These are phyloP conservation scores for Aspergillus kassunensis DNA, from an alignment of 495 filamentous ascomycete species.

Conservation along the genomic window DNA sequence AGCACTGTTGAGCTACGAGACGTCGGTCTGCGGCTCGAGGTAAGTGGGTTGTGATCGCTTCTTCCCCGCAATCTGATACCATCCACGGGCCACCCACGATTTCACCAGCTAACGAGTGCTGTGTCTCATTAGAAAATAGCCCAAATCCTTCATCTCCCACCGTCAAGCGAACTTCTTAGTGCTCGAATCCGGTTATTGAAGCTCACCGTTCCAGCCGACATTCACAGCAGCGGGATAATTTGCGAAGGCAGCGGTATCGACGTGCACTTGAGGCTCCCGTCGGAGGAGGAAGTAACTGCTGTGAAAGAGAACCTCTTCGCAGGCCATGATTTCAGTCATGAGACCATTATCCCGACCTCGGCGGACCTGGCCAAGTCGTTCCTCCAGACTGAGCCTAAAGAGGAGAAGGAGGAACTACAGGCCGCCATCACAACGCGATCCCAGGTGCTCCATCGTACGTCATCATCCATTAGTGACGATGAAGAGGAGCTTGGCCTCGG, in stretches of 20 bases:
- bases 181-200: slow-evolving; percentile 67
- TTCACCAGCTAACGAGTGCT: slow-evolving; percentile 13
- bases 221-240: slow-evolving; percentile 72
- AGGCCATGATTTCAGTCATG: slow-evolving; percentile 17
- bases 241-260: slow-evolving; percentile 76
- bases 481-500: slow-evolving; percentile 65
- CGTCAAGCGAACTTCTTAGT: slow-evolving; percentile 60
- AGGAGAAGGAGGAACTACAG: slow-evolving; percentile 72
- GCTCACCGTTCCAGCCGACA: slow-evolving; percentile 75
- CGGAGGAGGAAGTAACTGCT: slow-evolving; percentile 27
- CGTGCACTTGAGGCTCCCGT: slow-evolving; percentile 50
- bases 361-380: slow-evolving; percentile 84
- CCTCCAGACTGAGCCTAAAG: slow-evolving; percentile 70
- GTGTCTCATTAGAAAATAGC: slow-evolving; percentile 63
- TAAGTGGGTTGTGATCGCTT: slow-evolving; percentile 34
- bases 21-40: slow-evolving; percentile 71
- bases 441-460: slow-evolving; percentile 40
- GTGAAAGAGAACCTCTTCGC: slow-evolving; percentile 10
- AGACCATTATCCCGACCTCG: slow-evolving; percentile 60
- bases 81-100: background rate
- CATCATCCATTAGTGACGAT: slow-evolving; percentile 51
- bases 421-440: slow-evolving; percentile 69
- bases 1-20: slow-evolving; percentile 77
- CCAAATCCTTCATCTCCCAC: slow-evolving; percentile 65
- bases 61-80: slow-evolving; percentile 12